Conservation (phyloP, 169 alveolate species). For the Plasmodium malariae region DNA sequence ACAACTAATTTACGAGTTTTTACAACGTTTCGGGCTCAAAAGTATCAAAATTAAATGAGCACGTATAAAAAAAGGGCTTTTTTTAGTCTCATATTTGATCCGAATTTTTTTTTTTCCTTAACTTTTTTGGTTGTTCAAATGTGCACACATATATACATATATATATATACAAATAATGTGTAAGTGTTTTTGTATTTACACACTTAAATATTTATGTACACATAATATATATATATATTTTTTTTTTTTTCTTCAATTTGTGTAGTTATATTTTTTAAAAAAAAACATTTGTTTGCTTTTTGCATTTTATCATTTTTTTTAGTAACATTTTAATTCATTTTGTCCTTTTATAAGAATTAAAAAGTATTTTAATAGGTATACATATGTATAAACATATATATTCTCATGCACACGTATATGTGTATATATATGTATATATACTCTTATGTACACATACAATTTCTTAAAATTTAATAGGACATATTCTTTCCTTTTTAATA, state of each 20-base stretch:
- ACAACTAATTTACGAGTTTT: background rate
- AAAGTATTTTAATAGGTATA: background rate
- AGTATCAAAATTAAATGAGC: background rate
- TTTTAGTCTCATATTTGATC: slow-evolving; percentile 10
- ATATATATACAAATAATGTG: background rate
- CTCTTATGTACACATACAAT: background rate
- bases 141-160: background rate
- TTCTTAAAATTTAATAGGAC: background rate
- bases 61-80: background rate
- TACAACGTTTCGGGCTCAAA: background rate
- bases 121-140: background rate
- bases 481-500: background rate
- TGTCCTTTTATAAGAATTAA: background rate
- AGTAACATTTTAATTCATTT: slow-evolving; percentile 5
- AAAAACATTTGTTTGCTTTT: slow-evolving; percentile 14
- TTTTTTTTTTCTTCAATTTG: background rate
- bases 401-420: background rate
- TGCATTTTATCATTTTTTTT: background rate
- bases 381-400: too few relatives aligned
- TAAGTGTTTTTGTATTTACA: too few relatives aligned
- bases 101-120: background rate
- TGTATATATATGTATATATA: background rate
- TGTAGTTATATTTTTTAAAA: slow-evolving; percentile 3
- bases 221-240: background rate
- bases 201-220: background rate